phyloP scores from a whole-genome alignment of 768 basidiomycete species.

The Suillus alpinus region DNA sequence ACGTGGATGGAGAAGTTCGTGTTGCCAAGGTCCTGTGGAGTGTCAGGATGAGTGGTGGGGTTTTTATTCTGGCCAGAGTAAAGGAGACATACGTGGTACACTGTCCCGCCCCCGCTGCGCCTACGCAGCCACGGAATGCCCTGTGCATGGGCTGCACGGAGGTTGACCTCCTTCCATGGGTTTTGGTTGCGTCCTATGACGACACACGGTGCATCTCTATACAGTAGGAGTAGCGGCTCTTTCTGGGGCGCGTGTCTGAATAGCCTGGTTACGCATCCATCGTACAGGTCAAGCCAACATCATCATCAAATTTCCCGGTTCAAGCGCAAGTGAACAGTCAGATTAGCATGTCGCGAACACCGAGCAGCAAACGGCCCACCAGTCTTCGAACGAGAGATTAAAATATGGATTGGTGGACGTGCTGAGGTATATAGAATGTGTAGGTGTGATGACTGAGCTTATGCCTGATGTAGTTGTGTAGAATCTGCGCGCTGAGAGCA shows the following conservation, averaged over 20 bases:
- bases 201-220: constrained; percentile 85
- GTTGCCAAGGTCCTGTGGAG: constrained; percentile 85
- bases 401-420: constrained; percentile 80
- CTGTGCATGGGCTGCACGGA: constrained; percentile 48
- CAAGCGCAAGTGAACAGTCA: background rate
- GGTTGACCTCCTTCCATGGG: constrained; percentile 96
- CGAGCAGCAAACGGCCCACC: constrained; percentile 45
- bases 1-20: constrained; percentile 96
- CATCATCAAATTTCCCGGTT: background rate
- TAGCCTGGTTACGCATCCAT: constrained; percentile 50
- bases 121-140: constrained; percentile 78
- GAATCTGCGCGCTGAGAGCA: constrained; percentile 11
- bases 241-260: constrained; percentile 72
- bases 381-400: constrained; percentile 89
- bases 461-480: constrained; percentile 16
- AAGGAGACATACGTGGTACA: constrained; percentile 79
- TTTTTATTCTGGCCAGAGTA: background rate
- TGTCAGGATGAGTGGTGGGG: background rate
- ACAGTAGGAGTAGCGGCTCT: constrained; percentile 78
- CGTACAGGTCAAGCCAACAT: constrained; percentile 26
- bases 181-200: constrained; percentile 96
- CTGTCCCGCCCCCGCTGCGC: constrained; percentile 91
- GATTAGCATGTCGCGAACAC: background rate
- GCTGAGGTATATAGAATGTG: constrained; percentile 67
- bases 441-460: constrained; percentile 27